Evolutionary conservation across 2,329 filamentous ascomycete genomes (phyloP).

Genomic region (Aspergillus thermomutatus): DNA sequence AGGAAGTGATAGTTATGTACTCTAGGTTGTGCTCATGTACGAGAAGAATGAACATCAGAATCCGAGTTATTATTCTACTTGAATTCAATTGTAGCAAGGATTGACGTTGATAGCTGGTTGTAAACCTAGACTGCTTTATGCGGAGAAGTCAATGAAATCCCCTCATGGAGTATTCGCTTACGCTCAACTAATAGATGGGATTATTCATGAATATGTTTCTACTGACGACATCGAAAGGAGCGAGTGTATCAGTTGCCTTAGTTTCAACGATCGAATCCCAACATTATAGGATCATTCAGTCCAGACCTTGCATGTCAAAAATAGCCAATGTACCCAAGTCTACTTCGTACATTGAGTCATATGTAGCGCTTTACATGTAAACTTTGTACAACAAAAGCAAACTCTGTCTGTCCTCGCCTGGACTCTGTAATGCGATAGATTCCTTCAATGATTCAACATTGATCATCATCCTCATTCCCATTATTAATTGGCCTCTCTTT

Average conservation of each 20-base stretch:
- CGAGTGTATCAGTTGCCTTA: too few species aligned
- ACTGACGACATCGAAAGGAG: too few species aligned
- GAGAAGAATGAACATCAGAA: background rate
- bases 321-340: background rate
- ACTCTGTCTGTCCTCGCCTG: too few species aligned
- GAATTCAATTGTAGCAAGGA: background rate
- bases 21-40: background rate
- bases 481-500: conserved; percentile 1
- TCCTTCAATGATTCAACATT: background rate
- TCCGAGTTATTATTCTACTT: background rate
- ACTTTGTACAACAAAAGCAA: background rate
- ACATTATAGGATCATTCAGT: too few species aligned
- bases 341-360: background rate
- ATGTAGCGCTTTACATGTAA: background rate
- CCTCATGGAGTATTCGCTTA: background rate
- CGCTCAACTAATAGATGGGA: background rate
- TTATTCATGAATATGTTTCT: too few species aligned
- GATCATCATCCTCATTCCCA: background rate
- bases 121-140: background rate
- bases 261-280: too few species aligned
- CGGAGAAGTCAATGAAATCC: background rate
- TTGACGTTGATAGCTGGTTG: background rate
- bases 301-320: background rate
- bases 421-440: background rate
- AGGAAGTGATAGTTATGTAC: background rate